Evolutionary conservation across 345 rosid species (phyloP).

Genomic region (Citrus unshiu): DNA sequence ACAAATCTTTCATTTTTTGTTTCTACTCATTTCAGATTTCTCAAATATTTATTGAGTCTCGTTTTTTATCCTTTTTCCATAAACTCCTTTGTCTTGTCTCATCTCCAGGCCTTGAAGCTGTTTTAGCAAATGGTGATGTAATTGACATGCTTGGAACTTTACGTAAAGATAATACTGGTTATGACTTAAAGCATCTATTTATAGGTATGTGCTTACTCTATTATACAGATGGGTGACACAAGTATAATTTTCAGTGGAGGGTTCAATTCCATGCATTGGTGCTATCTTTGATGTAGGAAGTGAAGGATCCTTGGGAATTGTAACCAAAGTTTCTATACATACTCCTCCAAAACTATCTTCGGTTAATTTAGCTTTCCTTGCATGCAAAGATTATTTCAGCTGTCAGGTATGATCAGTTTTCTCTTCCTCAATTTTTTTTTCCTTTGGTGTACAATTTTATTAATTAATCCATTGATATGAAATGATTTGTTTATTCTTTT

Average conservation of each 20-base stretch:
- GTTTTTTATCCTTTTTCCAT: background rate
- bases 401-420: conserved; percentile 67
- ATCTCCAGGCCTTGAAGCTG: conserved; percentile 78
- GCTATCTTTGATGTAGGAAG: conserved; percentile 48
- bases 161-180: conserved; percentile 97
- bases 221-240: conserved; percentile 3
- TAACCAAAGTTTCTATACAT: conserved; percentile 88
- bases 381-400: conserved; percentile 77
- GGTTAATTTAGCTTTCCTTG: conserved; percentile 82
- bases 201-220: conserved; percentile 48
- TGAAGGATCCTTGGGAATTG: conserved; percentile 95
- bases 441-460: background rate
- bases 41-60: background rate
- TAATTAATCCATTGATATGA: background rate
- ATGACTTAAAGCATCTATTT: conserved; percentile 92
- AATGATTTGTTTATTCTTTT: background rate
- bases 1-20: background rate
- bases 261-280: conserved; percentile 5
- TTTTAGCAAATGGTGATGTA: conserved; percentile 84
- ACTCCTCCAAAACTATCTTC: conserved; percentile 83
- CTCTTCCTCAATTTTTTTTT: background rate
- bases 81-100: conserved; percentile 6
- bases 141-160: conserved; percentile 92
- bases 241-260: background rate
- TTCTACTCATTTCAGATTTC: background rate